Base-by-base conservation (phyloP, 2,329 filamentous ascomycete species). In the Beauveria varroae region DNA sequence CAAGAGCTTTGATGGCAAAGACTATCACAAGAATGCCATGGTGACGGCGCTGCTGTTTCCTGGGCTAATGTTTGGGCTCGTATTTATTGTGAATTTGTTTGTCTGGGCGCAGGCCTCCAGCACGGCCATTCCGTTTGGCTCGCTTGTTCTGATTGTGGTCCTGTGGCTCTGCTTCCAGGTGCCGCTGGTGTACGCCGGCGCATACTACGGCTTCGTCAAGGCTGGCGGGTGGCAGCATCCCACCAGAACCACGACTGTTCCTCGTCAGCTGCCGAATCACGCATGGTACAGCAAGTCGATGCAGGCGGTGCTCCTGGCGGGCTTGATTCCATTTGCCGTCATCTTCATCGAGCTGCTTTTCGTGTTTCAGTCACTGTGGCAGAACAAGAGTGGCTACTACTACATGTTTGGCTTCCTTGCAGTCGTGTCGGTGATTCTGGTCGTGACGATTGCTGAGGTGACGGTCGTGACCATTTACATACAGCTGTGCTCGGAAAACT, bases 361-460 rank as follows among this genome's bases (percentile, higher is more conserved):
- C 71, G 87, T 95, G 55, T 95, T 96, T 75, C 90, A 91, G 75
- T 92, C 88, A 54, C 74, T 96, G 40, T 95, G 91, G 89, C 88
- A 93, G 72, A 91, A 96, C 74, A 96, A 96, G 78, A 91, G 86
- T 69, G 90, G 90, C 7, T 96, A 93, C 74, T 96, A 96, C 75
- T 96, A 96, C 73, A 87, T 96, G 24, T 96, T 95, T 71, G 91
- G 91, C 12, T 96, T 93, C 76, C 75, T 95, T 65, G 86, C 87
- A 8, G 85, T 91, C 18, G 88, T 95, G 10, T 86, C 81, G 26
- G 76, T 84, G 12, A 88, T 95, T 62, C 76, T 95, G 9, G 79
- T 91, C 34, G 74, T 95, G 47, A 91, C 90, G 0, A 85, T 96
- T 34, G 85, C 90, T 67, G 90, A 95, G 75, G 90, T 93, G 57